phyloP scores from a whole-genome alignment of 345 rosid species.

The Clausena lansium region DNA sequence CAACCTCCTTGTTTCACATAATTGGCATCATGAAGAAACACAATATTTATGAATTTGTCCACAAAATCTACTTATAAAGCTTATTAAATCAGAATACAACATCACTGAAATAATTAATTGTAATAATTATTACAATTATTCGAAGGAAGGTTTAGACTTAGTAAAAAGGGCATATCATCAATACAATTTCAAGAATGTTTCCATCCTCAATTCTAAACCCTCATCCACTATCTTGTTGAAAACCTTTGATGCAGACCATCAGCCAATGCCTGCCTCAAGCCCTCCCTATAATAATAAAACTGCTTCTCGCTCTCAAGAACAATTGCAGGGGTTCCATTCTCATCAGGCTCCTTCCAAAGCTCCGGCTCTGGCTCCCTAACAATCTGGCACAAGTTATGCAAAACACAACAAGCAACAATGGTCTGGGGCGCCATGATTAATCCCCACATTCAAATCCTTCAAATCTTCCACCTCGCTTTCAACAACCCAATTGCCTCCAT shows the following conservation, averaged over 20 bases:
- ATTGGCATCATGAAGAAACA: constrained; percentile 4
- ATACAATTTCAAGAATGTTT: background rate
- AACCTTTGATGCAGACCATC: constrained; percentile 95
- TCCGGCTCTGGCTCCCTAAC: constrained; percentile 98
- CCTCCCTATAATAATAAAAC: constrained; percentile 69
- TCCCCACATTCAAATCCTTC: constrained; percentile 90
- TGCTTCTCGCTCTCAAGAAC: constrained; percentile 85
- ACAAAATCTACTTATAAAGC: constrained; percentile 20
- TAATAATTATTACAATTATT: background rate
- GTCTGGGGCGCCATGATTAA: constrained; percentile 95
- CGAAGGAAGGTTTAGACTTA: constrained; percentile 14
- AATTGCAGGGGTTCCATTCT: constrained; percentile 62
- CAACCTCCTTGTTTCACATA: constrained; percentile 8
- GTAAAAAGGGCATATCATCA: constrained; percentile 11
- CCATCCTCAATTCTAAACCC: background rate
- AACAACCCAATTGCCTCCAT: constrained; percentile 93
- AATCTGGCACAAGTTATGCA: constrained; percentile 95
- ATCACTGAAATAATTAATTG: background rate
- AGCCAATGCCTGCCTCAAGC: constrained; percentile 90
- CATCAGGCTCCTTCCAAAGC: constrained; percentile 80
- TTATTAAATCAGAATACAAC: background rate
- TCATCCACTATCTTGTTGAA: constrained; percentile 53
- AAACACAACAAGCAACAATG: constrained; percentile 93
- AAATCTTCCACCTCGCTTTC: constrained; percentile 95
- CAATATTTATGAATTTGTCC: constrained; percentile 14